Conservation (phyloP, 2,329 filamentous ascomycete species). For the Hypomyces perniciosus region DNA sequence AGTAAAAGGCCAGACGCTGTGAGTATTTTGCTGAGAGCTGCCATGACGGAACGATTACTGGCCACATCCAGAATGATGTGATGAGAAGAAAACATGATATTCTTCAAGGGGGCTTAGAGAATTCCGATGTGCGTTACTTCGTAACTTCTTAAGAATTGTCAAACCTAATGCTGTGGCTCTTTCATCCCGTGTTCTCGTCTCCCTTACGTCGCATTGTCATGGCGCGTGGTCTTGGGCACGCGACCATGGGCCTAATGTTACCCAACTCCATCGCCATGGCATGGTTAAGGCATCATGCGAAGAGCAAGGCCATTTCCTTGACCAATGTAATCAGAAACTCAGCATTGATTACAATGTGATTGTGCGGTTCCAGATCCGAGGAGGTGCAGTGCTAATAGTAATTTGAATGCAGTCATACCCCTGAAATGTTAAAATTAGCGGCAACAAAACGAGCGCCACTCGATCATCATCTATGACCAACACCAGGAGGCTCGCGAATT, state of each 20-base stretch:
- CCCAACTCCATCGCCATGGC: too few species aligned
- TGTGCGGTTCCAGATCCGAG: constrained; percentile 5
- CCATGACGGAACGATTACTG: not conserved
- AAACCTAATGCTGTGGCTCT: too few species aligned
- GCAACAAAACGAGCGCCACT: constrained; percentile 7
- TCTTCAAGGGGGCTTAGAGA: not conserved
- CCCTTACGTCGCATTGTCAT: too few species aligned
- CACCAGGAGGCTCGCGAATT: not conserved
- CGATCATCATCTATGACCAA: not conserved
- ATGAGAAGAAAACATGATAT: not conserved
- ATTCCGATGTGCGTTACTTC: too few species aligned
- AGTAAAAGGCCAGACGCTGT: not conserved
- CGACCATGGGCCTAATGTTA: too few species aligned
- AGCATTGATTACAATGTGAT: constrained; percentile 7
- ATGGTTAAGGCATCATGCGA: not conserved
- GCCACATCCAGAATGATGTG: not conserved
- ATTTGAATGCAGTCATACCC: constrained; percentile 5
- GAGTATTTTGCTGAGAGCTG: not conserved
- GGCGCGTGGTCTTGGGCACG: too few species aligned
- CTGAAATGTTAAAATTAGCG: constrained; percentile 8
- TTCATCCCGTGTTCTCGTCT: not conserved
- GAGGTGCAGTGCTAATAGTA: constrained; percentile 8
- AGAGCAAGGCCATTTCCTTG: not conserved
- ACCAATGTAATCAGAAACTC: constrained; percentile 4
- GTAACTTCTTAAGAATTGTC: too few species aligned